phyloP scores from a whole-genome alignment of 139 green algal genomes.

The Coelastrella sp. region DNA sequence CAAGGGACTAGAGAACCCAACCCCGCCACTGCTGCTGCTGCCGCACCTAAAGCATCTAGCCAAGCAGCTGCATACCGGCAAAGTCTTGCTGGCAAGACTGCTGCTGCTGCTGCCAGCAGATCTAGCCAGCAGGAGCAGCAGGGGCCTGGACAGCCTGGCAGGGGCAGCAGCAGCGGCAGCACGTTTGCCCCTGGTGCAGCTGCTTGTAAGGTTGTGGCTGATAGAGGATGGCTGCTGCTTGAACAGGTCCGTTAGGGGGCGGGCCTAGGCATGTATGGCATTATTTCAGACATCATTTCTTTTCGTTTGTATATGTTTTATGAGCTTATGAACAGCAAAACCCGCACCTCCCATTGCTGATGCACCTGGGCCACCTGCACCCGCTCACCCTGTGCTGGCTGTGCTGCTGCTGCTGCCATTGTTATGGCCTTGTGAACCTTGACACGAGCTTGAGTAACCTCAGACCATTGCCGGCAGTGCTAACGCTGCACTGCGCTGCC shows the following conservation, averaged over 20 bases:
- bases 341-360: too few species aligned
- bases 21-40: not conserved
- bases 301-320: too few species aligned
- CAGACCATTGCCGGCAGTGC: too few species aligned
- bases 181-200: constrained; percentile 22
- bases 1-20: not conserved
- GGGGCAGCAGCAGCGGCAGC: not conserved
- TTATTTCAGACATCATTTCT: not conserved
- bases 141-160: not conserved
- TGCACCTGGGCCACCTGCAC: too few species aligned
- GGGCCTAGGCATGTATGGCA: not conserved
- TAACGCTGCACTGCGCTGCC: too few species aligned
- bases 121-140: not conserved
- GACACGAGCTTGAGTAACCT: too few species aligned
- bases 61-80: not conserved
- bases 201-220: constrained; percentile 62
- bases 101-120: not conserved
- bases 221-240: constrained; percentile 71
- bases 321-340: too few species aligned
- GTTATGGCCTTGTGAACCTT: too few species aligned
- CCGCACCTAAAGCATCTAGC: not conserved
- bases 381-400: too few species aligned
- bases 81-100: not conserved
- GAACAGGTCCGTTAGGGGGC: constrained; percentile 48
- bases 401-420: too few species aligned